Base-by-base conservation (phyloP, 805 yeast species). In the Yamadazyma tumulicola region DNA sequence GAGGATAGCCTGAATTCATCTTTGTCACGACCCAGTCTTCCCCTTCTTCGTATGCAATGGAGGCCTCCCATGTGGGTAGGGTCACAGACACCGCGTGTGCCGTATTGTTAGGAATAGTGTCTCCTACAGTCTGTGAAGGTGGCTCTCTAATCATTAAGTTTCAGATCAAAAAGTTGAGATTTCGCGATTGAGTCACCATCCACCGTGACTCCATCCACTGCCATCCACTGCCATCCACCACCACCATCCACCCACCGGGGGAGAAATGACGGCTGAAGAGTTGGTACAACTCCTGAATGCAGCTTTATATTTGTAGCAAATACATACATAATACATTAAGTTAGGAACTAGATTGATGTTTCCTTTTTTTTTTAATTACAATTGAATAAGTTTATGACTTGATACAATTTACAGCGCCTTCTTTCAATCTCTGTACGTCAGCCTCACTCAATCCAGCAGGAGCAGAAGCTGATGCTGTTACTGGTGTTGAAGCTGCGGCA, bases 41-140 rank as follows among this genome's bases (percentile, higher is more conserved):
- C 13, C 96, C 95, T 57, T 85, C 93, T 55, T 88, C 96, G 52
- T 93, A 93, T 3, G 87, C 96, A 1, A 93, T 84, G 4, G 84
- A 86, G 29, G 95, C 87, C 31, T 77, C 83, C 98, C 97, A 93
- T 0, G 96, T 85, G 6, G 98, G 98, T 21, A 91, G 69, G 2
- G 95, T 85, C 30, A 91, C 97, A 9, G 96, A 85, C 1, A 91
- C 96, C 0, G 97, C 96, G 58, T 93, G 97, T 3, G 82, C 79
- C 0, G 94, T 82, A 55, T 86, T 81, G 40, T 85, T 81, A 3
- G 98, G 97, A 39, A 93, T 89, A 1, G 96, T 77, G 12, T 75
- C 82, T 3, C 97, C 97, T 12, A 87, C 74, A 26, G 61, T 64
- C 52, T 75, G 70, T 10, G 55, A 54, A 9, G n/a, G n/a, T n/a